Base-by-base conservation (phyloP, 331 rosid species). In the Stylosanthes scabra region DNA sequence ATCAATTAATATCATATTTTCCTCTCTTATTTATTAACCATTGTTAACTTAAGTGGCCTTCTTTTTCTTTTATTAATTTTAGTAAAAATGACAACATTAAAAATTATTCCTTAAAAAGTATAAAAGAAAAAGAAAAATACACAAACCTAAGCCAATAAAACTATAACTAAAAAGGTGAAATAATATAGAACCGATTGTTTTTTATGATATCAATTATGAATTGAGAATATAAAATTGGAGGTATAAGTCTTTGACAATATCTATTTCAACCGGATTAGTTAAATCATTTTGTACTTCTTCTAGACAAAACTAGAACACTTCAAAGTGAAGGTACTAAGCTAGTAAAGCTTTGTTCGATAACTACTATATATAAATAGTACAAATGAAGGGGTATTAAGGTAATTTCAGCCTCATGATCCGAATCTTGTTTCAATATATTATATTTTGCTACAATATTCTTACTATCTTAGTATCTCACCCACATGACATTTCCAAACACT, bases 261-360 rank as follows among this genome's bases (percentile, higher is more conserved):
- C 34, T 15, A 60, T 59, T 20, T 14, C 10, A 11, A 16, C 1
- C 3, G 9, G 68, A 46, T 39, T 73, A 42, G n/a, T 11, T 60
- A 61, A 16, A 34, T 34, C 39, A 4, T 34, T 34, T 34, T 73
- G 25, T 11, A 27, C 11, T 74, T 62, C 44, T 27, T 62, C 54
- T 27, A 31, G 59, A 44, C 11, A 10, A 56, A 55, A 15, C 66
- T 44, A 44, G 66, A 74, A 74, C 31, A 64, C 31, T 42, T 54
- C 57, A 27, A 12, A 14, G 16, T 37, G 55, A n/a, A n/a, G 46
- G 67, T 60, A 44, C 39, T 34, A 34, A 34, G 25, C 25, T 20
- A 20, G 25, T 20, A 20, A 20, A 20, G 34, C 66, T 34, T 28
- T 14, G 47, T 70, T 20, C 25, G 12, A 27, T 34, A 1, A 16